These are phyloP conservation scores for Athelia psychrophila DNA, from an alignment of 1,284 basidiomycete genomes.

Conservation along the genomic window DNA sequence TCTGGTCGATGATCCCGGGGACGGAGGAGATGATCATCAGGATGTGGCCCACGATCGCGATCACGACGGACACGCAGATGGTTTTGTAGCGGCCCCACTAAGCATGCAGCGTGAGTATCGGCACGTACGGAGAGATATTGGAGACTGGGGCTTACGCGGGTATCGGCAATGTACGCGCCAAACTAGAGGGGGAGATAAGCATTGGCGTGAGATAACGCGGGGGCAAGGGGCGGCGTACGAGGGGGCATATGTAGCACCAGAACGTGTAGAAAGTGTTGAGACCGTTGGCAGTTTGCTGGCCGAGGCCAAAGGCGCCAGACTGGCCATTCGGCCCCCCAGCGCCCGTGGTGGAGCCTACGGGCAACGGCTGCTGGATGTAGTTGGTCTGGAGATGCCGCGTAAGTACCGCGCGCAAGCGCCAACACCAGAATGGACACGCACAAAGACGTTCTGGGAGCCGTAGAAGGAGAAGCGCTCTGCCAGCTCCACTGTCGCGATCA, in stretches of 20 bases:
- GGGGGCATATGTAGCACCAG: constrained; percentile 60
- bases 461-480: constrained; percentile 78
- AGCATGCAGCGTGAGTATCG: not conserved
- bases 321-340: constrained; percentile 52
- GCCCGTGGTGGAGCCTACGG: constrained; percentile 64
- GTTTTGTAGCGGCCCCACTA: constrained; percentile 74
- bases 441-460: constrained; percentile 40
- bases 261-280: constrained; percentile 63
- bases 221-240: too few relatives aligned
- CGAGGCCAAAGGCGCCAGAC: constrained; percentile 70
- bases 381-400: constrained; percentile 70
- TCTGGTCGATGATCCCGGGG: constrained; percentile 65
- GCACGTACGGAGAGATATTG: not conserved
- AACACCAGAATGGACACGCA: constrained; percentile 42
- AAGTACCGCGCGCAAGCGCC: not conserved
- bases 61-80: constrained; percentile 50
- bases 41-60: constrained; percentile 68
- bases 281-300: constrained; percentile 68
- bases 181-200: too few relatives aligned
- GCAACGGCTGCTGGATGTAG: constrained; percentile 71
- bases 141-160: constrained; percentile 29
- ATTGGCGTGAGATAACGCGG: too few relatives aligned
- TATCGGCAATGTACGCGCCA: constrained; percentile 80
- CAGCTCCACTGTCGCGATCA: constrained; percentile 69
- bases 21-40: constrained; percentile 73